Base-by-base conservation (phyloP, 2,329 filamentous ascomycete species). In the Aspergillus brasiliensis region DNA sequence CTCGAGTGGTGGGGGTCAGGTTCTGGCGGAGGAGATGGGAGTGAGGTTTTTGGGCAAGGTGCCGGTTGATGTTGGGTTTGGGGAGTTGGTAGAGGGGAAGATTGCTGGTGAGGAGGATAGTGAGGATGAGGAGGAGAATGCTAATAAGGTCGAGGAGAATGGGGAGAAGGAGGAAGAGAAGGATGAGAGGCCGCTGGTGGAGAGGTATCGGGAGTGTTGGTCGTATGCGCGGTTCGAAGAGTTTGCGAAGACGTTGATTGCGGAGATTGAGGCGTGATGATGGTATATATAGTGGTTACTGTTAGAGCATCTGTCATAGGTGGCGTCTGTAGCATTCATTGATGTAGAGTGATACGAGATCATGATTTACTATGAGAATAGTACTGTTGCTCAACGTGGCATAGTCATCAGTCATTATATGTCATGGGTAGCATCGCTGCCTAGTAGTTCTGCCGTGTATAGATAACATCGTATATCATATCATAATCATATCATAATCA, bases 1-100 rank as follows among this genome's bases (percentile, higher is more conserved):
- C 75, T 92, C 89, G 54, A 93, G 91, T 57, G 95, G 95, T 3
- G 95, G 95, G 3, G 95, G 95, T 7, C 82, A 91, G 74, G 84
- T 90, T 23, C 97, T 99, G 92, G 92, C 94, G 6, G 80, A 86
- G 51, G 92, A 98, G 67, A 95, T 96, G 73, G 82, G 81, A 0
- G 91, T 98, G 37, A 86, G 85, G 15, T 98, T 97, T 69, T 77
- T 98, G 56, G 95, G 93, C 2, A 88, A 87, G 27, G 88, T 98
- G 38, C 95, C 95, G 1, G 92, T 99, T 71, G 95, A 99, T 78
- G 91, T 92, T 19, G 91, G 93, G 69, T 97, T 98, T 73, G 90
- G 95, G 49, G 85, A 89, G 66, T 77, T 99, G 70, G 86, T 99
- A 44, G 94, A 98, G 75, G 91, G 77, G 19, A 72, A 68, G 38